Percentiles rank a stretch among this genome's conserved stretches.
Conservation (phyloP, 2,329 filamentous ascomycete genomes). For the Cladophialophora psammophila region DNA sequence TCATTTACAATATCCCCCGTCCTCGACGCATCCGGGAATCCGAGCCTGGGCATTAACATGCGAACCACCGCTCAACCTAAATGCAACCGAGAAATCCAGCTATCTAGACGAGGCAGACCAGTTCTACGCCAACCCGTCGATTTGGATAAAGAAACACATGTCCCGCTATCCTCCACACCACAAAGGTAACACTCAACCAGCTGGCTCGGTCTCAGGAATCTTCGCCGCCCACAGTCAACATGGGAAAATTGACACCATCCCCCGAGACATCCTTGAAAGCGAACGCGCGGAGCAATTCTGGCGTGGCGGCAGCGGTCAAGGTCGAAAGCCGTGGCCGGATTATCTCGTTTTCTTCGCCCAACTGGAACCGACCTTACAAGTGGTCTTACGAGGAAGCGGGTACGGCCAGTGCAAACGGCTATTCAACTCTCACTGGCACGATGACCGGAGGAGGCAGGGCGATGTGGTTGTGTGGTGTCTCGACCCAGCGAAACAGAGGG, state of each 20-base stretch:
- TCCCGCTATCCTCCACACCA: slow-evolving; percentile 39
- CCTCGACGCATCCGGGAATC: slow-evolving; percentile 54
- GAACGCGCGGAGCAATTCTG: slow-evolving; percentile 23
- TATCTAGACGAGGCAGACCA: slow-evolving; percentile 91
- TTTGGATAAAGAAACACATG: slow-evolving; percentile 67
- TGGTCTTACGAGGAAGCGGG: slow-evolving; percentile 52
- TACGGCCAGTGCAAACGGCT: slow-evolving; percentile 67
- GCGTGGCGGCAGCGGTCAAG: slow-evolving; percentile 7
- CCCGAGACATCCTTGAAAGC: slow-evolving; percentile 1
- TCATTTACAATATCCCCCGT: slow-evolving; percentile 74
- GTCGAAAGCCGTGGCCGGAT: slow-evolving; percentile 51
- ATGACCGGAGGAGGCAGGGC: slow-evolving; percentile 67
- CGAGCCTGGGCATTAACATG: slow-evolving; percentile 86
- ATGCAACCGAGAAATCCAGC: slow-evolving; percentile 62
- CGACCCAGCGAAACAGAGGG: slow-evolving; percentile 20
- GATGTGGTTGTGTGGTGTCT: slow-evolving; percentile 69
- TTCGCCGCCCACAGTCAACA: slow-evolving; percentile 39
- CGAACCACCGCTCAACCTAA: slow-evolving; percentile 80
- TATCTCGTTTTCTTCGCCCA: slow-evolving; percentile 64
- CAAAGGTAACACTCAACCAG: slow-evolving; percentile 17
- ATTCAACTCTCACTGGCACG: slow-evolving; percentile 69
- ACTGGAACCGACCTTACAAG: slow-evolving; percentile 59
- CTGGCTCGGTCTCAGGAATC: slow-evolving; percentile 41
- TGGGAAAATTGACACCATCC: slow-evolving; percentile 17
- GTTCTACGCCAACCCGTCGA: slow-evolving; percentile 75